A percentile compares a stretch with the other conserved stretches of the same genome.
Evolutionary conservation across 495 filamentous ascomycete species (phyloP).

Genomic region (Talaromyces adpressus): DNA sequence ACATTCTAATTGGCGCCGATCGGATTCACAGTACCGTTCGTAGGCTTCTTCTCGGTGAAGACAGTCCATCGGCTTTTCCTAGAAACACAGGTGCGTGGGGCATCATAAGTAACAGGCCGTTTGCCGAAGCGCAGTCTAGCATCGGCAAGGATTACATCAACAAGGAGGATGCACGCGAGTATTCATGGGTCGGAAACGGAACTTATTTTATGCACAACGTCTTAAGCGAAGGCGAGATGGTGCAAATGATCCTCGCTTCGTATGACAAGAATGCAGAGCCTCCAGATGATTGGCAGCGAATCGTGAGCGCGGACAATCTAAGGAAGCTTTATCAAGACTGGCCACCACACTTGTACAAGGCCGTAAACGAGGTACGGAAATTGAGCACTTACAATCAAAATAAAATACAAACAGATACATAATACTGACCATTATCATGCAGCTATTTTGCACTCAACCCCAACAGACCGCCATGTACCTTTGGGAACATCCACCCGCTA

Average conservation of each 20-base stretch:
- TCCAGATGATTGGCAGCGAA: neutral
- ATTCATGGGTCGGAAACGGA: neutral
- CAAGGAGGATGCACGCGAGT: neutral
- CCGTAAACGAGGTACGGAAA: conserved; percentile 11
- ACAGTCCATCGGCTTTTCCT: conserved; percentile 23
- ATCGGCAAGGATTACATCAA: neutral
- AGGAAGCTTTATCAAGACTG: neutral
- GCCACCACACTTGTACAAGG: neutral
- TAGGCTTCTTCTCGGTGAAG: conserved; percentile 18
- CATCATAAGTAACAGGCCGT: neutral
- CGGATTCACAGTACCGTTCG: conserved; percentile 47
- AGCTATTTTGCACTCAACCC: neutral
- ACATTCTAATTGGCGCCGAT: conserved; percentile 50
- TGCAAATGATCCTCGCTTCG: neutral
- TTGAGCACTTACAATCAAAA: too few relatives aligned
- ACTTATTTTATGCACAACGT: neutral
- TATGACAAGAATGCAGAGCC: neutral
- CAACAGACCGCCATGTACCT: neutral
- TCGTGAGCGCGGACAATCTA: neutral
- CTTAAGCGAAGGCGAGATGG: neutral
- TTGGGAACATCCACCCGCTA: neutral
- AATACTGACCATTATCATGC: too few relatives aligned
- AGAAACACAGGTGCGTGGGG: conserved; percentile 11
- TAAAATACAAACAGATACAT: too few relatives aligned
- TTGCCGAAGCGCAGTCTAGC: neutral